A percentile compares a stretch with the other conserved stretches of the same genome.
Evolutionary conservation across 345 rosid species (phyloP).

Genomic region (Brassica juncea): DNA sequence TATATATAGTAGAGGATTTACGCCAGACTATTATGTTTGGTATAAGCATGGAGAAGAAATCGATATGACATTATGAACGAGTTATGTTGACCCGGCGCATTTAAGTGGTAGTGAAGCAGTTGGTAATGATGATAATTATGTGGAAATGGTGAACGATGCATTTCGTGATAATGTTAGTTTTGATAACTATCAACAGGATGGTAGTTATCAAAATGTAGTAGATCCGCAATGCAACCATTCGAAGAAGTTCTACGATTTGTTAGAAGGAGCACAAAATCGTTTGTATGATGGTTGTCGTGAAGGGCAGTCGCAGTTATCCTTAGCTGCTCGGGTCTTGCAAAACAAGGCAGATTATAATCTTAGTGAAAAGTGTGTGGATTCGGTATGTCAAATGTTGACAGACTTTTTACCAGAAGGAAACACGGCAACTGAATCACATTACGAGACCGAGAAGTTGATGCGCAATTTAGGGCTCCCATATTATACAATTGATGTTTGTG

Average conservation of each 20-base stretch:
- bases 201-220: too few species aligned
- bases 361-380: neutral
- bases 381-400: neutral
- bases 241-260: neutral
- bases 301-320: neutral
- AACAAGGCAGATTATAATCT: neutral
- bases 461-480: neutral
- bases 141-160: too few species aligned
- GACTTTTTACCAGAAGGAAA: neutral
- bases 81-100: too few species aligned
- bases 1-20: neutral
- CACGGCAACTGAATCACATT: neutral
- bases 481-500: neutral
- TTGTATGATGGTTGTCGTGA: neutral
- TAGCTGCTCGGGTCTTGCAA: neutral
- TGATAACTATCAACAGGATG: too few species aligned
- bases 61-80: too few species aligned
- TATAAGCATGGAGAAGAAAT: neutral
- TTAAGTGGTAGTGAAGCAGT: too few species aligned
- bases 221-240: neutral
- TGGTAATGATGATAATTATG: too few species aligned
- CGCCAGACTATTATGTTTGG: neutral
- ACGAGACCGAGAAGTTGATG: neutral
- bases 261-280: neutral
- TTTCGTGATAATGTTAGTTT: too few species aligned